phyloP scores from a whole-genome alignment of 169 alveolate genomes.

The Cryptosporidium ubiquitum region DNA sequence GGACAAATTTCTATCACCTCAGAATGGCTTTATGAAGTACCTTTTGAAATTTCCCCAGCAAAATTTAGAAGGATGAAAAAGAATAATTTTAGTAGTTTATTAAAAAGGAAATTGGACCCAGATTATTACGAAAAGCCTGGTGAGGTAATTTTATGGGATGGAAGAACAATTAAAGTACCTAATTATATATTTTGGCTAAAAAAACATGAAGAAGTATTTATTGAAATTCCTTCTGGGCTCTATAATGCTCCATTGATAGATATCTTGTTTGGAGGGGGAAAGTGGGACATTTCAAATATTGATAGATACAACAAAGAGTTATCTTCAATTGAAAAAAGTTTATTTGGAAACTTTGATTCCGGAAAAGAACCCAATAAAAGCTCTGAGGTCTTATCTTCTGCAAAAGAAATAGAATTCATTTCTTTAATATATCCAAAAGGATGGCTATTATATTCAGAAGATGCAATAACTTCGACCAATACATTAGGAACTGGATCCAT shows the following conservation, averaged over 20 bases:
- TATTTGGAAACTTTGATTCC: not conserved
- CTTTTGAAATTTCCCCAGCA: constrained; percentile 34
- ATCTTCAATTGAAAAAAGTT: not conserved
- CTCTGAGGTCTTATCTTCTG: not conserved
- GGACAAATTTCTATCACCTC: constrained; percentile 3
- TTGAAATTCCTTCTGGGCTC: constrained; percentile 46
- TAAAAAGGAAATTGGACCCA: constrained; percentile 1
- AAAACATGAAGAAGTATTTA: constrained; percentile 28
- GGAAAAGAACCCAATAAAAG: not conserved
- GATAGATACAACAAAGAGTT: not conserved
- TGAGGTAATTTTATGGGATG: constrained; percentile 56
- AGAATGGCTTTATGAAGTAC: constrained; percentile 36
- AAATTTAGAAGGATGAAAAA: constrained; percentile 4
- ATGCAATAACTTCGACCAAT: constrained; percentile 39
- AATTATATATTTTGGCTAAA: constrained; percentile 60
- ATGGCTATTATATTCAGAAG: constrained; percentile 60
- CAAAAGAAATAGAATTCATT: constrained; percentile 11
- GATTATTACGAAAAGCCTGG: constrained; percentile 50
- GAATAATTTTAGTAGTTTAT: not conserved
- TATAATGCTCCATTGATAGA: constrained; percentile 40
- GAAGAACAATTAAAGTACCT: constrained; percentile 8
- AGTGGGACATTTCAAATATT: constrained; percentile 5
- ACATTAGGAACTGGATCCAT: constrained; percentile 51
- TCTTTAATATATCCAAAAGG: constrained; percentile 22
- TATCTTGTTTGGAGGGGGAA: constrained; percentile 11